Conservation (phyloP, 768 basidiomycete species). For the Hortiboletus flavorubellus region DNA sequence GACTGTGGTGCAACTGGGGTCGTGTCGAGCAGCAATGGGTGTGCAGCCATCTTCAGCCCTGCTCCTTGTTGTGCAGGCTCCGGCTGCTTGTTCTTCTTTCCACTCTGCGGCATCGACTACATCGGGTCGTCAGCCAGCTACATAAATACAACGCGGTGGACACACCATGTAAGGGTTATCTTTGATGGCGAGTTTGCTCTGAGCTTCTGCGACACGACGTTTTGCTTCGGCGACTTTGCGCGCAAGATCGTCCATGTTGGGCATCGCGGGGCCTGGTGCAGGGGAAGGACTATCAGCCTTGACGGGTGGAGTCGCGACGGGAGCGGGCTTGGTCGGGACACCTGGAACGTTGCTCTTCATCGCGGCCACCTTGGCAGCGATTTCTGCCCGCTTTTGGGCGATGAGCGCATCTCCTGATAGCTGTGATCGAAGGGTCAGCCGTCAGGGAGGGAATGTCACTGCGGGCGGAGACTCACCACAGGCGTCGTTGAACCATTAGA, state of each 20-base stretch:
- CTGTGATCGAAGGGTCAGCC: slow-evolving; percentile 27
- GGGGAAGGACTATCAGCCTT: slow-evolving; percentile 34
- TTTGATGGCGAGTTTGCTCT: slow-evolving; percentile 68
- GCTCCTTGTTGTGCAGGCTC: slow-evolving; percentile 75
- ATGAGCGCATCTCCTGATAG: slow-evolving; percentile 62
- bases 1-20: slow-evolving; percentile 54
- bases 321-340: slow-evolving; percentile 26
- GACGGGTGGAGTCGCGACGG: slow-evolving; percentile 20
- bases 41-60: slow-evolving; percentile 87
- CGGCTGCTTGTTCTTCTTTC: slow-evolving; percentile 51
- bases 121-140: not conserved
- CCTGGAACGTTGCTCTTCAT: slow-evolving; percentile 50
- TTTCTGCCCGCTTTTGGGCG: slow-evolving; percentile 79
- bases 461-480: slow-evolving; percentile 38
- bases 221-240: slow-evolving; percentile 83
- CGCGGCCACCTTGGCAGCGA: slow-evolving; percentile 80
- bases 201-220: slow-evolving; percentile 77
- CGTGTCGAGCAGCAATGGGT: slow-evolving; percentile 76
- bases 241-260: slow-evolving; percentile 59
- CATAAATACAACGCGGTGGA: slow-evolving; percentile 1
- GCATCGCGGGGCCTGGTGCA: slow-evolving; percentile 39
- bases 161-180: slow-evolving; percentile 88
- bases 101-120: slow-evolving; percentile 52
- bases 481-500: slow-evolving; percentile 44
- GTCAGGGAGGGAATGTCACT: not conserved